Evolutionary conservation across 2,329 filamentous ascomycete genomes (phyloP), one percentile per base, ranked within the genome.

Genomic region (Talaromyces marneffei): DNA sequence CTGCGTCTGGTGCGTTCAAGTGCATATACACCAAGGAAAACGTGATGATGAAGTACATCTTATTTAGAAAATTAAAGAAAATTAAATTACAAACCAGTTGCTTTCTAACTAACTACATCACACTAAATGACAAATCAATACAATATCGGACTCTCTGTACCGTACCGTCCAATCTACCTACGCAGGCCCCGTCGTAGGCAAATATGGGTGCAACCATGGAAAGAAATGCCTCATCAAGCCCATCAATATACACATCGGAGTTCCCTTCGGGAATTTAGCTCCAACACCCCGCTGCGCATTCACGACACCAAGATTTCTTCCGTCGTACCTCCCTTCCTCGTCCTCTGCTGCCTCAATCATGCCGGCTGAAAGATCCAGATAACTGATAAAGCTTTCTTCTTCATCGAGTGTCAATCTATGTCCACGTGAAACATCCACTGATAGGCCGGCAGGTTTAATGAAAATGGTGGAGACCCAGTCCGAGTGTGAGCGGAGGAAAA

Each of bases 331-430:
- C 3, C 69, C 70, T 2, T 71, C 66, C 10, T 64, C 59, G 42
- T 74, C 74, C 35, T 78, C 71, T 0, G 74, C 78, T 4, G 75
- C 75, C 66, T 83, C 79, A 18, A 82, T 70, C 81, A 83, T 83
- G 0, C 66, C 79, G 1, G 76, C 79, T 1, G 78, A 73, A 16
- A 82, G 65, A 64, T 82, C 80, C 4, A 77, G 40, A 54, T 78
- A 82, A 1, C 69, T 72, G 2, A 82, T 31, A 29, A 74, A 74
- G 4, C 69, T 74, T 56, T 78, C 70, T 55, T 78, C 67, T 8
- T 75, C 67, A 50, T 71, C 68, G 1, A 78, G 59, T 23, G 66
- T 78, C 16, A 83, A 65, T 48, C 57, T 61, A 65, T 82, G 77
- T 2, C 80, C 80, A 0, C 73, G 67, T 63, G 64, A 61, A 5